Evolutionary conservation across 768 basidiomycete genomes (phyloP), one percentile per base, ranked within the genome.

Genomic region (Mycena vitilis): DNA sequence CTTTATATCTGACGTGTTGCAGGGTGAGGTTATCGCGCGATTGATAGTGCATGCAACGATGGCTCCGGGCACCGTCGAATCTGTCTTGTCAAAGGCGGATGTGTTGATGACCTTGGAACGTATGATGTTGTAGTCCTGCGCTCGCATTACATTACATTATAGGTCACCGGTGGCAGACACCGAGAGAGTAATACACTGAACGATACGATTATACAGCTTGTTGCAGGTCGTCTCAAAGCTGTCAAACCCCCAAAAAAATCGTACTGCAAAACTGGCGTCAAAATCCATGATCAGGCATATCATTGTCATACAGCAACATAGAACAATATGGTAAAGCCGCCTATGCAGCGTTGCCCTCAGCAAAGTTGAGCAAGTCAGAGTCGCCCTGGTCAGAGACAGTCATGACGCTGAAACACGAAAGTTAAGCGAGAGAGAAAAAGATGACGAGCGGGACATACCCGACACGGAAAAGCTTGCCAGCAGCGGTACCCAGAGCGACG

Each of bases 401-500:
- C 96, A 99, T 98, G 78, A 98, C 94, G 87, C 97, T 96, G 70
- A 12, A 65, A 57, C 58, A 49, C 63, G 22, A 58, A 37, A 11
- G 44, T 58, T 65, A 66, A 64, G 16, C 30, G 38, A 40, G 51
- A 45, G 20, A 44, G 6, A 18, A 56, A 51, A 61, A 61, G 54
- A 36, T 59, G 37, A 51, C 63, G 34, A 60, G 16, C 83, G 15
- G 60, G 47, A 76, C 59, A 15, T 22, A 95, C 94, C 95, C 96
- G 69, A 99, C 97, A 74, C 96, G 95, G 94, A 98, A 99, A 74
- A 99, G 91, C 85, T 96, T 97, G 80, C 98, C 98, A 67, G 98
- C 96, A 81, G 98, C 98, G 58, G 98, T 99, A 66, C 98, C 98
- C 72, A 99, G 92, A 68, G 97, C 94, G 75, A 99, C 95, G 80